phyloP scores from a whole-genome alignment of 306 rosid genomes.

The Parietaria judaica region DNA sequence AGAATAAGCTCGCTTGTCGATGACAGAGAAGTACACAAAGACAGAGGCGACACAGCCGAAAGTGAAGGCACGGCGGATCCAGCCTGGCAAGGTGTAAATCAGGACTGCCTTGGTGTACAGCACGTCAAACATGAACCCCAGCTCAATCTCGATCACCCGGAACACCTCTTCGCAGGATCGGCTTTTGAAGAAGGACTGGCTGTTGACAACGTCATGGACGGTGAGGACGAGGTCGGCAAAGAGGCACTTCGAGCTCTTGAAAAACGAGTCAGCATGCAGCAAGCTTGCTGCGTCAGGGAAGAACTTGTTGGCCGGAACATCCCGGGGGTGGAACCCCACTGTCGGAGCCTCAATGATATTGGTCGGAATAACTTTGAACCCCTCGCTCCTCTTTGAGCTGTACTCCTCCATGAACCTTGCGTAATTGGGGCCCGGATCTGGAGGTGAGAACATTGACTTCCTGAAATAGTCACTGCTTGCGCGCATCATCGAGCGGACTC shows the following conservation, averaged over 20 bases:
- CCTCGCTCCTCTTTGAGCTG: neutral
- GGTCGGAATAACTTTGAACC: neutral
- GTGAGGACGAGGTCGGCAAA: slow-evolving; percentile 40
- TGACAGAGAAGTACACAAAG: neutral
- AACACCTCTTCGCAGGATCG: slow-evolving; percentile 8
- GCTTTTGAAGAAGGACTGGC: slow-evolving; percentile 11
- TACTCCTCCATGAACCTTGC: slow-evolving; percentile 5
- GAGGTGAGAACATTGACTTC: slow-evolving; percentile 28
- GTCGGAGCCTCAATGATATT: neutral
- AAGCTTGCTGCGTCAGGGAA: neutral
- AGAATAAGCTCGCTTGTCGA: slow-evolving; percentile 1
- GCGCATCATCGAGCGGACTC: slow-evolving; percentile 47
- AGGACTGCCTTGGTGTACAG: slow-evolving; percentile 34
- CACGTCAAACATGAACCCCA: slow-evolving; percentile 36
- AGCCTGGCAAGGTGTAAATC: slow-evolving; percentile 8
- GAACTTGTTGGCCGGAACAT: neutral
- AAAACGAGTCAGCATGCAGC: slow-evolving; percentile 6
- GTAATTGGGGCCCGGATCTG: slow-evolving; percentile 26
- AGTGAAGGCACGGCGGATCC: slow-evolving; percentile 12
- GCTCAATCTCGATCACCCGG: slow-evolving; percentile 34
- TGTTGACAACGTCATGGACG: slow-evolving; percentile 16
- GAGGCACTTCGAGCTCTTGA: slow-evolving; percentile 15
- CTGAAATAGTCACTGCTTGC: slow-evolving; percentile 25
- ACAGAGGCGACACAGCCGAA: slow-evolving; percentile 5
- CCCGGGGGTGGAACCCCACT: neutral